Evolutionary conservation across 768 basidiomycete genomes (phyloP), one percentile per base, ranked within the genome.

Genomic region (Naematelia encephala): DNA sequence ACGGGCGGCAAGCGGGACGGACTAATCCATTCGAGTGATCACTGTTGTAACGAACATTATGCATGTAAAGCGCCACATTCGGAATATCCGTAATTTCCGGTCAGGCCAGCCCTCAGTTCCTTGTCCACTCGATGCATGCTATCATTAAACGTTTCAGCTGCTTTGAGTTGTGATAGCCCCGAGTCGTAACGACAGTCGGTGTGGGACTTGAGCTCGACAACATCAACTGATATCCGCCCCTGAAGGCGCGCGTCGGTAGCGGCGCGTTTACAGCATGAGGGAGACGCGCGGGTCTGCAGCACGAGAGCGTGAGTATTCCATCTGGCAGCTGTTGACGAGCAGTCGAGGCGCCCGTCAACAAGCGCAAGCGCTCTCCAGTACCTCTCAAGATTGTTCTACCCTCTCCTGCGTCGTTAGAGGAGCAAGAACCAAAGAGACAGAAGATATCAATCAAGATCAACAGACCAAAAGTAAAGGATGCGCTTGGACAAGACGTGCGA

Each of bases 1-100:
- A 74, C 11, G 67, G 54, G 51, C 61, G 66, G 27, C 67, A 76
- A 59, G 74, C 72, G 1, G 75, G 75, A 23, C 57, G 72, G 50
- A 77, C 75, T 44, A 77, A 77, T 60, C 75, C 75, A 1, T 72
- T 77, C 55, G 75, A 77, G 51, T 77, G 50, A 50, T 45, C 22
- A 44, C 22, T 42, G 42, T 44, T 8, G 34, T 39, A 39, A 8
- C 8, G 34, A 8, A 39, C 16, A 39, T 8, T 39, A 39, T 39
- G 8, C 8, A 8, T 8, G 34, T 16, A 39, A 8, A 8, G 34
- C 34, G 34, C 34, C 34, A 39, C 34, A 39, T 39, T 39, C 34
- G 34, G 34, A 39, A 39, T 39, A 39, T 39, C 34, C 34, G 34
- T 39, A 39, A 39, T 8, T 39, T 39, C 34, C 34, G 34, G 34